A percentile compares a stretch with the other conserved stretches of the same genome.
These are phyloP conservation scores for Colletotrichum viniferum DNA, from an alignment of 2,329 filamentous ascomycete species.

Conservation along the genomic window DNA sequence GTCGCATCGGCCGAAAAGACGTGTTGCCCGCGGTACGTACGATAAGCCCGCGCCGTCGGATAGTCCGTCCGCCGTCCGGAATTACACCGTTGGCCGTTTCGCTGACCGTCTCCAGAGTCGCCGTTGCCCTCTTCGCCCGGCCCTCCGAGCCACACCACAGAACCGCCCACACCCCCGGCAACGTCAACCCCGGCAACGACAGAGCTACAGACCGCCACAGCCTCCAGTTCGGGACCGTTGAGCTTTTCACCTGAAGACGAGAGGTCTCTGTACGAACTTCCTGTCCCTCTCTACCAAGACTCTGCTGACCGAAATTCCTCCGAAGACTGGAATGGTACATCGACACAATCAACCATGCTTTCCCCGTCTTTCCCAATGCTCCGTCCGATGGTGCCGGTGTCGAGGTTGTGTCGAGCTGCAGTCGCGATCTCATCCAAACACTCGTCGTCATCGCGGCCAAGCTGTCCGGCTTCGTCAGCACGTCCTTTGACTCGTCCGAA, in stretches of 20 bases:
- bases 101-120: neutral
- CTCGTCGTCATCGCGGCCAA: slow-evolving; percentile 11
- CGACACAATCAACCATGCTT: neutral
- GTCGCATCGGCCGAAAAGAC: neutral
- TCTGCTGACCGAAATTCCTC: neutral
- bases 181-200: neutral
- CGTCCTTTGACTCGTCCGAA: neutral
- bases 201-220: neutral
- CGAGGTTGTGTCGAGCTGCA: neutral
- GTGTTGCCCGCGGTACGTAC: neutral
- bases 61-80: neutral
- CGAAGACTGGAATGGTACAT: neutral
- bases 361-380: neutral
- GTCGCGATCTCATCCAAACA: neutral
- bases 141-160: neutral
- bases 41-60: neutral
- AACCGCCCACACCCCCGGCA: neutral
- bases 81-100: neutral
- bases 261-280: neutral
- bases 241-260: neutral
- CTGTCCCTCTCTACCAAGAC: accelerated
- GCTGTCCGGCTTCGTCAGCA: neutral
- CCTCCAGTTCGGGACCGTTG: neutral
- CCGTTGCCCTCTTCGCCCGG: neutral
- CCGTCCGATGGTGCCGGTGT: neutral